phyloP scores from a whole-genome alignment of 208 protist species.

The Leishmania tarentolae region DNA sequence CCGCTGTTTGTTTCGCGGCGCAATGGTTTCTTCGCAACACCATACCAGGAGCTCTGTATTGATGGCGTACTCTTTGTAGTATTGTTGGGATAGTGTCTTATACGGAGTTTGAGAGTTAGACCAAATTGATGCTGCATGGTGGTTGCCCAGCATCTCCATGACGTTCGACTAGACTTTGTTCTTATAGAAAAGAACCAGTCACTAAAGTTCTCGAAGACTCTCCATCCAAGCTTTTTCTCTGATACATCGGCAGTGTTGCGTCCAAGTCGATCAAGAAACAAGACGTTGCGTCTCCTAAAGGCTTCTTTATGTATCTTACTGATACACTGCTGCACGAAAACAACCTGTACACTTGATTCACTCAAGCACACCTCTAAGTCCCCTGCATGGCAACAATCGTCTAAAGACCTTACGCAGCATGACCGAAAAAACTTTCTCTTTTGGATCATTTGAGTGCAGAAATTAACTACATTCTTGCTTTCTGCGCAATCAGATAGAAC shows the following conservation, averaged over 20 bases:
- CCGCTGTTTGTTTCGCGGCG: neutral
- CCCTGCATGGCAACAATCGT: neutral
- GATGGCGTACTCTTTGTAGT: neutral
- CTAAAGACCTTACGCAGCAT: conserved; percentile 20
- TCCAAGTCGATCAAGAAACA: conserved; percentile 25
- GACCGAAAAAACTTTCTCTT: conserved; percentile 14
- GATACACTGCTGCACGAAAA: conserved; percentile 17
- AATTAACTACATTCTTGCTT: conserved; percentile 1
- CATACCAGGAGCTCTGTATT: neutral
- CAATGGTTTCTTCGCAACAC: neutral
- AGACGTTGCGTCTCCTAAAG: neutral
- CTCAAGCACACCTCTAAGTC: conserved; percentile 1
- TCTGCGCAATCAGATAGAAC: neutral
- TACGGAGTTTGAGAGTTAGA: conserved; percentile 4
- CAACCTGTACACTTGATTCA: neutral
- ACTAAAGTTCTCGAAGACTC: conserved; percentile 13
- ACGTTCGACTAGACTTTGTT: neutral
- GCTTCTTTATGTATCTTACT: neutral
- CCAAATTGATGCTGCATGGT: conserved; percentile 4
- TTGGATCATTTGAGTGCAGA: conserved; percentile 7
- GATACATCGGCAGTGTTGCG: conserved; percentile 1
- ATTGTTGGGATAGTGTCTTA: neutral
- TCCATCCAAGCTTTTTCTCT: conserved; percentile 3
- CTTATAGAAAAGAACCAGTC: conserved; percentile 17
- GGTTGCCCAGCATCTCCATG: conserved; percentile 11